A percentile compares a stretch with the other conserved stretches of the same genome.
These are phyloP conservation scores for Emmonsiellopsis sp. DNA, from an alignment of 2,329 filamentous ascomycete species.

Conservation along the genomic window DNA sequence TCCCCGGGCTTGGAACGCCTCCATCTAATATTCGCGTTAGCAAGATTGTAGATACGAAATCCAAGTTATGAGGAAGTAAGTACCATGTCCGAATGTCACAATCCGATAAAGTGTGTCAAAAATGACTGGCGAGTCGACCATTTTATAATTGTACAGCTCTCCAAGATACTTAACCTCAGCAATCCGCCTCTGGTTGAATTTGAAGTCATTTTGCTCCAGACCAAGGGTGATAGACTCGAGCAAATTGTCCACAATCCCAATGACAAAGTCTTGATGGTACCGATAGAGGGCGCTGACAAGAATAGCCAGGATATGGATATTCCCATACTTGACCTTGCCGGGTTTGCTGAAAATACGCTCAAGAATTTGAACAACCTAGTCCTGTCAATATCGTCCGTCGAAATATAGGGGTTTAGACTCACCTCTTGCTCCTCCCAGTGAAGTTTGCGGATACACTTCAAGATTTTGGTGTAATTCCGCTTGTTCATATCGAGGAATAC, in stretches of 20 bases:
- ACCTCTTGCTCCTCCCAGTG: conserved; percentile 94
- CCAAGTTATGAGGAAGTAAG: neutral
- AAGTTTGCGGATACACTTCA: conserved; percentile 88
- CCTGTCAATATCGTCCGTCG: neutral
- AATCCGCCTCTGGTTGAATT: conserved; percentile 88
- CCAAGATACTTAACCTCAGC: conserved; percentile 94
- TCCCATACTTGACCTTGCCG: conserved; percentile 94
- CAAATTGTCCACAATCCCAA: conserved; percentile 83
- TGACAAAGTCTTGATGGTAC: conserved; percentile 84
- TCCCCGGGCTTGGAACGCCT: conserved; percentile 71
- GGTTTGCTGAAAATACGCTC: conserved; percentile 94
- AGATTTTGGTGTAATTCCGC: conserved; percentile 82
- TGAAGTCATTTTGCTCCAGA: conserved; percentile 92
- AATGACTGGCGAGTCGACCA: conserved; percentile 89
- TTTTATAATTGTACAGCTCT: conserved; percentile 94
- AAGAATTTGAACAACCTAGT: conserved; percentile 59
- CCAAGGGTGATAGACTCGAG: conserved; percentile 81
- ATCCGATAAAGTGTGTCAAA: conserved; percentile 95
- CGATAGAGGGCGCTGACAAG: conserved; percentile 80
- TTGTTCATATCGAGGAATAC: conserved; percentile 92
- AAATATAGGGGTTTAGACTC: conserved; percentile 12
- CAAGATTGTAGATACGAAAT: conserved; percentile 6
- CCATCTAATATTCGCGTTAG: conserved; percentile 39
- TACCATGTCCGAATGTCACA: conserved; percentile 79
- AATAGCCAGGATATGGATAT: conserved; percentile 86